Percentiles rank a stretch among this genome's conserved stretches.
These are phyloP conservation scores for Seiridium unicorne DNA, from an alignment of 2,329 filamentous ascomycete genomes.

Conservation along the genomic window DNA sequence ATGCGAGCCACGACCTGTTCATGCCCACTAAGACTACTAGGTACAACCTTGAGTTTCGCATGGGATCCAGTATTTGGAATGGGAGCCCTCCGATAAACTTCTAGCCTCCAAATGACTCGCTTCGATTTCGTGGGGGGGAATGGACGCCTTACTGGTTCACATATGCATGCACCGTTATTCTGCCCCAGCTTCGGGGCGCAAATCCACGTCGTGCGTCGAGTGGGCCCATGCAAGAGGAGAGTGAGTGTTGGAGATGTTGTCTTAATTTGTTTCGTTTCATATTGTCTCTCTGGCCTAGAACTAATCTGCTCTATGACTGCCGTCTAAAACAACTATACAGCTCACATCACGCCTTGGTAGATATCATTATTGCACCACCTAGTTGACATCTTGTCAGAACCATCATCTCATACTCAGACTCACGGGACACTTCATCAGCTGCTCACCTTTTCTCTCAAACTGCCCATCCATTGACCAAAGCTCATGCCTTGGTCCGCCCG, in stretches of 20 bases:
- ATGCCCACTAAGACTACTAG: neutral
- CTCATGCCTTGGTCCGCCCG: conserved; percentile 91
- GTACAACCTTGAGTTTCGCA: neutral
- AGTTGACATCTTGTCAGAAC: conserved; percentile 6
- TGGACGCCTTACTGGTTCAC: too few relatives aligned
- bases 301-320: neutral
- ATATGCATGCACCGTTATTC: too few relatives aligned
- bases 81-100: neutral
- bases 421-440: conserved; percentile 11
- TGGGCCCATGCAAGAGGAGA: too few relatives aligned
- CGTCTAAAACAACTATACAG: conserved; percentile 6
- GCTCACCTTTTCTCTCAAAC: conserved; percentile 86
- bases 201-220: too few relatives aligned
- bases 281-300: neutral
- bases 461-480: conserved; percentile 89
- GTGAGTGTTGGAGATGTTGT: neutral
- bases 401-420: neutral
- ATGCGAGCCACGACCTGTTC: neutral
- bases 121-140: too few relatives aligned
- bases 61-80: conserved; percentile 1
- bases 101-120: neutral
- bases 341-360: neutral
- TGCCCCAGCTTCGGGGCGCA: too few relatives aligned
- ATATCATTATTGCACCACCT: conserved; percentile 13
- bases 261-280: conserved; percentile 7